Conservation (phyloP, 345 rosid genomes). For the Aquilaria sinensis region DNA sequence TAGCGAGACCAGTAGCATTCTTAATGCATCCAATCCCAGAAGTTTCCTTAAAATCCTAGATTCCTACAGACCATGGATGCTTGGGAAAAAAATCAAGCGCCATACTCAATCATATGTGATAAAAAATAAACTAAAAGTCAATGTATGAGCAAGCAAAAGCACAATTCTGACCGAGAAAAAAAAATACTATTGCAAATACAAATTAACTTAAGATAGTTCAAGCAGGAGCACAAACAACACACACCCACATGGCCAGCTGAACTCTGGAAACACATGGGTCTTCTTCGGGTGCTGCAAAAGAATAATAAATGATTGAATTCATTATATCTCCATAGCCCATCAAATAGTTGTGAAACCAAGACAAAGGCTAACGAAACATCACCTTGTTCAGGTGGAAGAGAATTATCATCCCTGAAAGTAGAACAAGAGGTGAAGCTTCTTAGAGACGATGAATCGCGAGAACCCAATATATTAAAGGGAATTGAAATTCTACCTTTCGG, state of each 20-base stretch:
- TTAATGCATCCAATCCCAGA: not conserved
- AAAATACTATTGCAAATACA: not conserved
- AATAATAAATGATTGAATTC: not conserved
- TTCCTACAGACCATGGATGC: no score
- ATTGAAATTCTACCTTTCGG: constrained; percentile 23
- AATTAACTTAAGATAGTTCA: not conserved
- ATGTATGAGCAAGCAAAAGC: not conserved
- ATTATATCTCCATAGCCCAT: not conserved
- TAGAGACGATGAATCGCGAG: not conserved
- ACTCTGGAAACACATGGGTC: constrained; percentile 41
- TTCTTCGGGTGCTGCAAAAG: constrained; percentile 48
- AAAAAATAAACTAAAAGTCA: not conserved
- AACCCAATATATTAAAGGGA: not conserved
- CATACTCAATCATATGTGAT: no score
- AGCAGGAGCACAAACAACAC: constrained; percentile 15
- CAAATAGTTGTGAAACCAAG: not conserved
- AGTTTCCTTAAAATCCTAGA: not conserved
- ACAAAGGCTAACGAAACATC: not conserved
- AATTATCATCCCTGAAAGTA: constrained; percentile 49
- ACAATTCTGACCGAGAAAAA: not conserved
- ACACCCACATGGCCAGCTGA: constrained; percentile 97
- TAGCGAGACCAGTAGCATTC: constrained; percentile 1
- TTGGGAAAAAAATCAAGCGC: no score
- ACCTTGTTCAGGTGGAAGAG: constrained; percentile 53
- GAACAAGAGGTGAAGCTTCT: not conserved